These are phyloP conservation scores for Cyclocybe aegerita DNA, from an alignment of 768 basidiomycete genomes.

Conservation along the genomic window DNA sequence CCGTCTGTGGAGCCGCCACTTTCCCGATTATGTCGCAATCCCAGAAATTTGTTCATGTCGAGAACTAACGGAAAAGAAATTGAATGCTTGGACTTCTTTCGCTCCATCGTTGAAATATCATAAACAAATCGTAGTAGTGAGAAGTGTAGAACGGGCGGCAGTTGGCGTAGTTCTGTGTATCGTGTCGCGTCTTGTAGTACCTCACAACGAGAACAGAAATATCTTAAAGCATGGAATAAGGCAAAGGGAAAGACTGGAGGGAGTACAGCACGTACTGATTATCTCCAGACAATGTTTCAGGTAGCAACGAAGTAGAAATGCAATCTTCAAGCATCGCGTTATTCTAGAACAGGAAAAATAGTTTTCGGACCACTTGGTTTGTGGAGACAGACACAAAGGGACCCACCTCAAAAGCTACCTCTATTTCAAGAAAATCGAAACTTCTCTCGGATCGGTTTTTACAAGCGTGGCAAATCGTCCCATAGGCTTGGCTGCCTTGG, in stretches of 20 bases:
- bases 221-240: conserved; percentile 42
- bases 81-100: conserved; percentile 83
- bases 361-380: not conserved
- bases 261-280: conserved; percentile 55
- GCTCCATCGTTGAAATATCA: conserved; percentile 71
- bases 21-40: conserved; percentile 23
- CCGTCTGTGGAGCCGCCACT: conserved; percentile 5
- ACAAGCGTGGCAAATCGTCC: conserved; percentile 76
- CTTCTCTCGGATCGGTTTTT: conserved; percentile 63
- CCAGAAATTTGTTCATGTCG: conserved; percentile 71
- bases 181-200: conserved; percentile 77
- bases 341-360: conserved; percentile 42
- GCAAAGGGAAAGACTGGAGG: not conserved
- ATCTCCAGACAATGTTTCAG: conserved; percentile 77
- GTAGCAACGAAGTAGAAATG: conserved; percentile 59
- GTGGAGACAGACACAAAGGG: not conserved
- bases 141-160: conserved; percentile 90
- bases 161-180: conserved; percentile 61
- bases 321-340: conserved; percentile 75
- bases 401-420: conserved; percentile 76
- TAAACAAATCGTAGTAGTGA: conserved; percentile 93
- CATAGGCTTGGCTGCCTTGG: conserved; percentile 81
- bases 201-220: conserved; percentile 76
- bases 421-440: conserved; percentile 84
- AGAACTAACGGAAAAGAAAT: conserved; percentile 76